Percentiles rank a stretch among this genome's conserved stretches.
Conservation (phyloP, 257 asterid species). For the Cordia subcordata region DNA sequence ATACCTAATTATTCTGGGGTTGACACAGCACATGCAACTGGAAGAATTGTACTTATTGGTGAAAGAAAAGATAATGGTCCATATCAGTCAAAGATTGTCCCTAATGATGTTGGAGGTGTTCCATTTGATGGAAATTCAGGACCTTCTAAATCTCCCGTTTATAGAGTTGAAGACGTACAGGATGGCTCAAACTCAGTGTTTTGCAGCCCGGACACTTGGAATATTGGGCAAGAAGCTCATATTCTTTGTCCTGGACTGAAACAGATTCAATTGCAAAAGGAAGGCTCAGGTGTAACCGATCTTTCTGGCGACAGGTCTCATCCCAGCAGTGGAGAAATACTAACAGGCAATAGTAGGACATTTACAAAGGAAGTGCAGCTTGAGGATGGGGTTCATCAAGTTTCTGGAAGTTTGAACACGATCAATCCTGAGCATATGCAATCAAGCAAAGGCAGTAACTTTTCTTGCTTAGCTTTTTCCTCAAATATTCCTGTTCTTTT, state of each 20-base stretch:
- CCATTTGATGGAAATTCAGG: constrained; percentile 25
- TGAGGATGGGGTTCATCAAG: constrained; percentile 36
- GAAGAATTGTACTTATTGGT: constrained; percentile 26
- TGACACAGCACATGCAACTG: no score
- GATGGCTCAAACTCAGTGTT: constrained; percentile 60
- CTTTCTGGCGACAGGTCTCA: no score
- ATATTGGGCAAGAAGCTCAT: constrained; percentile 49
- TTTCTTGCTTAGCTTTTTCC: constrained; percentile 3
- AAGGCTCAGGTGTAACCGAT: constrained; percentile 39
- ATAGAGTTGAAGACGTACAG: constrained; percentile 39
- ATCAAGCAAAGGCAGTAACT: constrained; percentile 50
- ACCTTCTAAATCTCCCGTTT: no score
- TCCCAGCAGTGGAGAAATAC: no score
- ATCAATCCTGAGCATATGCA: constrained; percentile 33
- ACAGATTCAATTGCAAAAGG: constrained; percentile 64
- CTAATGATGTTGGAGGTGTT: constrained; percentile 36
- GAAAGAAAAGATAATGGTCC: constrained; percentile 48
- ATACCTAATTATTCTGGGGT: no score
- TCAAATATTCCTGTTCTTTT: neutral
- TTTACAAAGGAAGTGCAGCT: no score
- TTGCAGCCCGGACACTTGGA: constrained; percentile 87
- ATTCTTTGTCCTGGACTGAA: constrained; percentile 77
- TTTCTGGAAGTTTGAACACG: constrained; percentile 37
- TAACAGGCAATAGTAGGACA: no score
- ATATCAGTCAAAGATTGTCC: constrained; percentile 34